Conservation (phyloP, 1,284 basidiomycete genomes). For the Apiotrichum gracile region DNA sequence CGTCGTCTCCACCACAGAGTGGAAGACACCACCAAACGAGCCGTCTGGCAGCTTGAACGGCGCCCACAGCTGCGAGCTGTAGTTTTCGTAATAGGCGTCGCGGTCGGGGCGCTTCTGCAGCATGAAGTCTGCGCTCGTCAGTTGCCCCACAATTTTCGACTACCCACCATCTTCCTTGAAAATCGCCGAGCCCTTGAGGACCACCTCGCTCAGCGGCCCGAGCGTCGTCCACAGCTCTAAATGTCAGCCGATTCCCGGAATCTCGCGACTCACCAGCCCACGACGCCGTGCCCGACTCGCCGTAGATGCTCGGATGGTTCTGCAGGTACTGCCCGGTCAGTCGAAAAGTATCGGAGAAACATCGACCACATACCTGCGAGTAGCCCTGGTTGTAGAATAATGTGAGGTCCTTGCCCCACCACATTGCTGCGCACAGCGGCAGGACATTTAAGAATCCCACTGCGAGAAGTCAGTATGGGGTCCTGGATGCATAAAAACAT, state of each 20-base stretch:
- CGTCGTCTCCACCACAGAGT: slow-evolving; percentile 34
- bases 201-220: slow-evolving; percentile 38
- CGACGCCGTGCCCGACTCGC: slow-evolving; percentile 33
- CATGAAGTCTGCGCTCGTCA: slow-evolving; percentile 25
- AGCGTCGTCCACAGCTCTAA: slow-evolving; percentile 37
- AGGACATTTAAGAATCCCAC: slow-evolving; percentile 33
- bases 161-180: slow-evolving; percentile 38
- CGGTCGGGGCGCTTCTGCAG: neutral
- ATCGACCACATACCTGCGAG: slow-evolving; percentile 20
- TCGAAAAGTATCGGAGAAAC: neutral
- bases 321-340: slow-evolving; percentile 7
- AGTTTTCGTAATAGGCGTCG: slow-evolving; percentile 18
- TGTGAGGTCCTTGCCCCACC: slow-evolving; percentile 43
- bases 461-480: slow-evolving; percentile 1
- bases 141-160: neutral
- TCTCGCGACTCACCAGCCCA: slow-evolving; percentile 34
- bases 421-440: slow-evolving; percentile 37
- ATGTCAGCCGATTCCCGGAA: neutral
- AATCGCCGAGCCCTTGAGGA: slow-evolving; percentile 36
- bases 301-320: slow-evolving; percentile 42
- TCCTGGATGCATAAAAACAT: slow-evolving; percentile 3
- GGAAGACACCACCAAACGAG: slow-evolving; percentile 36
- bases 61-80: slow-evolving; percentile 38
- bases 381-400: slow-evolving; percentile 43
- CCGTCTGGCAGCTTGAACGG: slow-evolving; percentile 37